These are phyloP conservation scores for Physocladia obscura DNA, from an alignment of 192 early-diverging fungal genomes.

Conservation along the genomic window DNA sequence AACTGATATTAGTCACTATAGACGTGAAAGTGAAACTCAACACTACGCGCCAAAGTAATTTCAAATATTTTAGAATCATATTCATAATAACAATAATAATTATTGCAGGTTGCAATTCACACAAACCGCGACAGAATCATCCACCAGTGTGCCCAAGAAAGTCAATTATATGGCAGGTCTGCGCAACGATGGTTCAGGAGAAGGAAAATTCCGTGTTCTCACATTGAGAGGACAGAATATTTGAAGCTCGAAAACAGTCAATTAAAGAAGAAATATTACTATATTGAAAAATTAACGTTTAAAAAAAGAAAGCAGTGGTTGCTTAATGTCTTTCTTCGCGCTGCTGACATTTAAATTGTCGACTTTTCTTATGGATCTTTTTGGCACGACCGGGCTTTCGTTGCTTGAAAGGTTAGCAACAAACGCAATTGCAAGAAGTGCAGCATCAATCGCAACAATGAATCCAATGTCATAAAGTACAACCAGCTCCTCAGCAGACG, in stretches of 20 bases:
- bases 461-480: constrained; percentile 25
- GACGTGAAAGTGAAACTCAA: constrained; percentile 57
- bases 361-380: too few species aligned
- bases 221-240: too few species aligned
- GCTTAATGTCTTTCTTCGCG: neutral
- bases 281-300: too few species aligned
- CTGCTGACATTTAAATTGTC: too few species aligned
- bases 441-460: neutral
- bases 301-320: too few species aligned
- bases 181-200: constrained; percentile 26
- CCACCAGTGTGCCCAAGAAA: constrained; percentile 41
- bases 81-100: too few species aligned
- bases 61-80: neutral
- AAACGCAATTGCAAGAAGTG: constrained; percentile 9
- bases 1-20: constrained; percentile 47
- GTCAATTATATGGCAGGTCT: constrained; percentile 48
- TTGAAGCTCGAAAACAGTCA: too few species aligned
- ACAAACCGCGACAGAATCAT: constrained; percentile 43
- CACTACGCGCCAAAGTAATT: constrained; percentile 54
- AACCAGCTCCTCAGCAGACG: constrained; percentile 3
- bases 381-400: too few species aligned
- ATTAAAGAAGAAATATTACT: too few species aligned
- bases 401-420: constrained; percentile 16
- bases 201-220: constrained; percentile 47
- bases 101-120: constrained; percentile 34